Evolutionary conservation across 805 yeast species (phyloP), one percentile per base, ranked within the genome.

Genomic region (Saturnispora diversa): DNA sequence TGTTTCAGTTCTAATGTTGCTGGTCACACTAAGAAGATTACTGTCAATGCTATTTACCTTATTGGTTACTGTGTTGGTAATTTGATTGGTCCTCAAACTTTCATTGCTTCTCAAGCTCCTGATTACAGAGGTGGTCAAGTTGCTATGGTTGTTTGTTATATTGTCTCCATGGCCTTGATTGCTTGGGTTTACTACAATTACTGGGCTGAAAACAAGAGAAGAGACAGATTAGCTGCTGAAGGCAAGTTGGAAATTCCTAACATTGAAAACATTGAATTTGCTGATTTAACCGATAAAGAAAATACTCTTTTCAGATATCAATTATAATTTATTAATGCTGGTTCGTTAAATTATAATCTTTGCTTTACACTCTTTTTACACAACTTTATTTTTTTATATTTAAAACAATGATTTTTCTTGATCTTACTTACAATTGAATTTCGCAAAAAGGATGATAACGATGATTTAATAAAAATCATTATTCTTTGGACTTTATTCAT

Each of bases 41-140:
- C 75, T 5, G 68, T 75, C 21, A 73, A 75, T 39, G 79, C 80
- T 5, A 56, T 77, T 26, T 70, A 70, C 35, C 66, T 82, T 57
- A 68, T 81, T 44, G 80, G 76, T 5, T 83, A 79, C 54, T 75
- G 84, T 30, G 71, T 75, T 33, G 84, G 85, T 12, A 77, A 80
- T 55, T 63, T 81, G 29, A 70, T 79, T 43, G 90, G 88, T 2
- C 87, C 92, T 5, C 86, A 80, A 58, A 68, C 82, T 15, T 83
- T 83, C 62, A 68, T 64, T 44, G 58, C 70, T 0, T 48, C 59
- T 11, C 69, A 80, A 43, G 77, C 75, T n/a, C 87, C 87, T 6
- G 53, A 58, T 30, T 83, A 80, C 50, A 60, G 53, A 12, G 71
- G 74, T 28, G 82, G 79, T 4, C 74, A 75, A 49, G 57, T 57